These are phyloP conservation scores for Neurospora sp. DNA, from an alignment of 495 filamentous ascomycete genomes.

Conservation along the genomic window DNA sequence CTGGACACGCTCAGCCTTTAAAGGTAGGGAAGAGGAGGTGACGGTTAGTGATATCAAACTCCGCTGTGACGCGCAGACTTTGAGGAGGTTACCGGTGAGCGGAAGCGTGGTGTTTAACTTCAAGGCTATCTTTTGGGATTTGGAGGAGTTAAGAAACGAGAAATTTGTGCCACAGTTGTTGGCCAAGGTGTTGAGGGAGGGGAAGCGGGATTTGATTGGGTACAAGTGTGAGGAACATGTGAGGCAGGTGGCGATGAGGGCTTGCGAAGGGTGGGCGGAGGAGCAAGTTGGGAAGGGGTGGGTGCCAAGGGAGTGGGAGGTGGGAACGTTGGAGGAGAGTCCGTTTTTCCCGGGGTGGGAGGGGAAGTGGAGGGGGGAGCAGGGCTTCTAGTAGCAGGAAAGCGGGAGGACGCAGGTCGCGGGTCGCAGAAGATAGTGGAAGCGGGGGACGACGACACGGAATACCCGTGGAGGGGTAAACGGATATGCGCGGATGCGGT, in stretches of 20 bases:
- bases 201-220: slow-evolving; percentile 64
- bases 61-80: slow-evolving; percentile 89
- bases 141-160: slow-evolving; percentile 65
- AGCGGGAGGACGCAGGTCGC: too few species aligned
- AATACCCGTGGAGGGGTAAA: not conserved
- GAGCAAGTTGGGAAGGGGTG: slow-evolving; percentile 62
- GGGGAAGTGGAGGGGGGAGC: slow-evolving; percentile 70
- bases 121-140: slow-evolving; percentile 77
- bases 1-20: slow-evolving; percentile 15
- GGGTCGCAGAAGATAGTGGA: too few species aligned
- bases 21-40: slow-evolving; percentile 28
- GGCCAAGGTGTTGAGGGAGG: slow-evolving; percentile 57
- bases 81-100: slow-evolving; percentile 70
- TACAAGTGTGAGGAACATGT: slow-evolving; percentile 86
- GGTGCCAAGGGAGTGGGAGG: slow-evolving; percentile 56
- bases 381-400: slow-evolving; percentile 44
- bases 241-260: slow-evolving; percentile 63
- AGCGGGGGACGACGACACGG: too few species aligned
- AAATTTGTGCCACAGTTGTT: slow-evolving; percentile 62
- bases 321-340: slow-evolving; percentile 66
- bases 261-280: slow-evolving; percentile 52
- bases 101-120: slow-evolving; percentile 80
- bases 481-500: not conserved
- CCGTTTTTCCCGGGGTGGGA: slow-evolving; percentile 79
- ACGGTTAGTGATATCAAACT: slow-evolving; percentile 53